Evolutionary conservation across 345 rosid genomes (phyloP), one percentile per base, ranked within the genome.

Genomic region (Chamaenerion angustifolium): DNA sequence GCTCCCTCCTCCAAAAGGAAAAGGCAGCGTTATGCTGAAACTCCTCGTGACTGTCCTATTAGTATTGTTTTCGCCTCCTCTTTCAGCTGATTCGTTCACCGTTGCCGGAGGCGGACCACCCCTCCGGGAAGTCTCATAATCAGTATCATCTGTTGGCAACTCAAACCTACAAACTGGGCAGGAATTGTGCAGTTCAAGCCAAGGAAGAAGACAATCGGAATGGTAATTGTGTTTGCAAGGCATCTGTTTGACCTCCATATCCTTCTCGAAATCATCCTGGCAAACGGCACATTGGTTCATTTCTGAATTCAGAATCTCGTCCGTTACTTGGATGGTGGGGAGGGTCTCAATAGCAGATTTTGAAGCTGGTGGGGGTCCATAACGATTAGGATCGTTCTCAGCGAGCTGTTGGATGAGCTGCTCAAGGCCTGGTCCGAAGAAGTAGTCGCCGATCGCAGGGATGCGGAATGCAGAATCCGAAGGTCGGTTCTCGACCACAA

Each of bases 91-190:
- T 11, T 16, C 10, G 2, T 23, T 45, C 7, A 13, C 16, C 5
- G 12, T 57, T 43, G 40, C 52, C 8, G 56, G 65, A 43, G 51
- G 63, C 11, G 42, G 60, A 1, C 17, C 54, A 16, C 40, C 41
- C 16, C 48, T 44, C 55, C 63, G 48, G 16, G 17, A 42, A n/a
- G n/a, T 57, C 63, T 74, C 79, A 10, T 68, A 62, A 11, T 74
- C 73, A 48, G 51, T 12, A 58, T 74, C 79, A 44, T 74, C 79
- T 0, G 79, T 74, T 3, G 76, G 79, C 73, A 74, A 62, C 56
- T 74, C 79, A n/a, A 64, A 51, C 16, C 79, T 75, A 51, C 79
- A 74, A 46, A 74, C 76, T 0, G 76, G 79, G 49, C 79, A 74
- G 1, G 79, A 64, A 58, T 64, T 74, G 47, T 74, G 79, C 71